Base-by-base conservation (phyloP, 225 moss, liverwort and hornwort genomes). In the Neckera pumila region DNA sequence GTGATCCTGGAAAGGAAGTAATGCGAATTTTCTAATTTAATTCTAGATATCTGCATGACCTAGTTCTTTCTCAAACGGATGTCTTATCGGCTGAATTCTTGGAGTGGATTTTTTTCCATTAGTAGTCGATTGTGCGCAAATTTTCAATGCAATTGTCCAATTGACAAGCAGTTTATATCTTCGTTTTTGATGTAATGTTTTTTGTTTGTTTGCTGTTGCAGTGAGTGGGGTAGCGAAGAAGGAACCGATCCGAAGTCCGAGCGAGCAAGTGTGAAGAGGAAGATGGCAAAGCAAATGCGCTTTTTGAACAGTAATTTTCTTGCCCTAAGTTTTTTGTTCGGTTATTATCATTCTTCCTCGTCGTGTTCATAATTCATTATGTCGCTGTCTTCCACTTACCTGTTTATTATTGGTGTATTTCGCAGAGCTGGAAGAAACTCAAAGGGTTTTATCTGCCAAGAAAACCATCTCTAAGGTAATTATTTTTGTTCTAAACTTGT, bases 231-330 rank as follows among this genome's bases (percentile, higher is more conserved):
- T 77, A 81, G 84, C 83, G 90, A 87, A n/a, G 92, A 84, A 64
- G 89, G 91, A 64, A 45, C 49, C 57, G 76, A 85, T 71, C 56
- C 79, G 34, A 88, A 91, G 64, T 82, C 83, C 17, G 91, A 90
- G 88, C 91, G 90, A 76, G 90, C 92, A 40, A 95, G 95, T 69
- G 86, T 92, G 71, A 95, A 93, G 89, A 89, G 92, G 87, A 97
- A 97, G 93, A 93, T 95, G 92, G 94, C 91, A 23, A 98, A 98
- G 87, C 97, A 96, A 78, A 89, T 95, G 60, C 91, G 91, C 60
- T 98, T 98, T 81, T 90, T 95, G 78, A 87, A 83, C 40, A 93
- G 95, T 95, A 89, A 78, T 25, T 71, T 66, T 59, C 71, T 84
- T 84, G 23, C 53, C 76, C 30, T 63, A 26, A 17, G 58, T 27